phyloP scores from a whole-genome alignment of 2,329 filamentous ascomycete species.

The Ascochyta clinopodiicola region DNA sequence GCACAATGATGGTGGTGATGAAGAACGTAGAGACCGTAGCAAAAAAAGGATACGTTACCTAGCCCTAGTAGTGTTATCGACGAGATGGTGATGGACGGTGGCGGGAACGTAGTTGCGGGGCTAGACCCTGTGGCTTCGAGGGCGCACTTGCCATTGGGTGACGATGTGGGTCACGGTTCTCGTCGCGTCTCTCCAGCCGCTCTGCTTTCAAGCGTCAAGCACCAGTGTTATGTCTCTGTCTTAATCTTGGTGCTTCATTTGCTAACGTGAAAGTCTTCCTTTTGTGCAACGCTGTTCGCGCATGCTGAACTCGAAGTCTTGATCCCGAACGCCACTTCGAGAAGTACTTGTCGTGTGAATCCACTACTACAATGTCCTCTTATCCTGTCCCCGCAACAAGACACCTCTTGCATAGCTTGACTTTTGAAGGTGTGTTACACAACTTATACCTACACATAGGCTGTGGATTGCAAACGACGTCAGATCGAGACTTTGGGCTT shows the following conservation, averaged over 20 bases:
- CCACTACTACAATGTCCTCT: too few species aligned
- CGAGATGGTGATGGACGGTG: constrained; percentile 14
- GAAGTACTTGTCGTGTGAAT: too few species aligned
- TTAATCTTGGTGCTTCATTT: background rate
- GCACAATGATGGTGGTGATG: background rate
- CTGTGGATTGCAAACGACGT: too few species aligned
- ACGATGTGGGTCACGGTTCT: background rate
- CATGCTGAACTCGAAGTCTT: too few species aligned
- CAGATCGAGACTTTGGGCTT: too few species aligned
- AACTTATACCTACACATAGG: too few species aligned
- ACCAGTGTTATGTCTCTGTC: background rate
- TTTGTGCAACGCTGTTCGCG: too few species aligned
- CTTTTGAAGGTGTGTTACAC: too few species aligned
- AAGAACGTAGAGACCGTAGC: constrained; percentile 2
- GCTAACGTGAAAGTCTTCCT: too few species aligned
- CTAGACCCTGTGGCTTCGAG: constrained; percentile 4
- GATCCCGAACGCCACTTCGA: too few species aligned
- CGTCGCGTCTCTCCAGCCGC: constrained; percentile 7
- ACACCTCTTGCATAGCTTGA: too few species aligned
- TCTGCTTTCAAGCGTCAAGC: background rate
- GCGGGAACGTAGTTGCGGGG: constrained; percentile 19
- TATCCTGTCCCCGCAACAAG: too few species aligned
- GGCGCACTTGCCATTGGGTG: constrained; percentile 12
- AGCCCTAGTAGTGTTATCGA: constrained; percentile 9
- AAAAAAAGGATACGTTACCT: constrained; percentile 4